Conservation (phyloP, 2,329 filamentous ascomycete genomes). For the Nemania sp. region DNA sequence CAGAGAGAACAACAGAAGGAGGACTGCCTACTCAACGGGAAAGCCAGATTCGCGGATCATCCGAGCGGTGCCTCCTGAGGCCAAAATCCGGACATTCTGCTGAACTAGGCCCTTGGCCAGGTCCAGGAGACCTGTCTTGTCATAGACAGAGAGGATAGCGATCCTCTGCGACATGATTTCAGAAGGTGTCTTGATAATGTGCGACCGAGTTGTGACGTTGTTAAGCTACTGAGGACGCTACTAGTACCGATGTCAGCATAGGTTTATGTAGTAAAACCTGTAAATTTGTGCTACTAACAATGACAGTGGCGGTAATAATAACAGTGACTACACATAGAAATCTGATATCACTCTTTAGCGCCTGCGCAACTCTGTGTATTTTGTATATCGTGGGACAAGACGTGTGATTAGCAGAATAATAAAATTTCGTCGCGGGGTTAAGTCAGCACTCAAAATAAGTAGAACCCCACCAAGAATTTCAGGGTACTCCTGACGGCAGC, state of each 20-base stretch:
- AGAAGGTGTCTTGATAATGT: constrained; percentile 12
- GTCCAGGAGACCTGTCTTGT: constrained; percentile 95
- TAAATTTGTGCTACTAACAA: too few species aligned
- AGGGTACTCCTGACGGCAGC: background rate
- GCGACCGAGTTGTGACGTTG: constrained; percentile 11
- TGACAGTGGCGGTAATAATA: too few species aligned
- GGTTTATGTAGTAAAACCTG: too few species aligned
- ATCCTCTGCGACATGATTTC: constrained; percentile 55
- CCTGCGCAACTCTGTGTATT: background rate
- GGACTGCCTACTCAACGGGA: constrained; percentile 76
- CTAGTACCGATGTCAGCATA: constrained; percentile 6
- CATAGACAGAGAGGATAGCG: constrained; percentile 96
- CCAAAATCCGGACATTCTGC: constrained; percentile 88
- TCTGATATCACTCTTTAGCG: background rate
- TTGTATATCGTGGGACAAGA: too few species aligned
- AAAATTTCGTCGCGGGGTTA: constrained; percentile 28
- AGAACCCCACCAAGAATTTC: constrained; percentile 25
- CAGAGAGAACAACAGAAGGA: constrained; percentile 3
- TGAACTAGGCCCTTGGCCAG: constrained; percentile 87
- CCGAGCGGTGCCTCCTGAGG: constrained; percentile 91
- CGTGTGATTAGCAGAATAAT: too few species aligned
- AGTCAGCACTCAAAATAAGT: background rate
- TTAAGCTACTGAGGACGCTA: too few species aligned
- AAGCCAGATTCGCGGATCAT: constrained; percentile 97
- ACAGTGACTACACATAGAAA: background rate